Base-by-base conservation (phyloP, 352 stramenopile genomes). In the Globisporangium splendens region DNA sequence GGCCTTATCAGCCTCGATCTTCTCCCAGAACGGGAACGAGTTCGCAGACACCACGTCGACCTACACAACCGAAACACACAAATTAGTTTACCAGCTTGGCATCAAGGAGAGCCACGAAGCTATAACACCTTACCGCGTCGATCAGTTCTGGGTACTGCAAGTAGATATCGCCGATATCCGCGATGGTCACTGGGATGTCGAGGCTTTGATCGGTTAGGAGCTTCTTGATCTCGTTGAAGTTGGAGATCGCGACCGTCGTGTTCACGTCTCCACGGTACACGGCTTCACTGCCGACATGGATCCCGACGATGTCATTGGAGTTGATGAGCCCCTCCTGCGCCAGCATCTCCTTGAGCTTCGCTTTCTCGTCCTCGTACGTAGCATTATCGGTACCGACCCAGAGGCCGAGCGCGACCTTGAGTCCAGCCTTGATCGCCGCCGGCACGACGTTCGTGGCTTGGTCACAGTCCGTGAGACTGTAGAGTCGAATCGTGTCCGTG, bases 1-100 rank as follows among this genome's bases (percentile, higher is more conserved):
- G 1, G 77, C 79, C 3, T 57, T 61, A 5, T 65, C 57, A 4
- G 83, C 67, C 0, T 44, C 43, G 39, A 77, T 73, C 21, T 63
- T 63, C 54, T 92, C 77, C 82, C 82, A 90, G 59, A 89, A 89
- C 3, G 82, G 79, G 50, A 92, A 92, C 1, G 50, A 62, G 49
- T 92, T 92, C 0, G 76, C 72, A 17, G 77, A 71, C 1, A 89
- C 66, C 20, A 88, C 66, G 49, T 91, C 80, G 20, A 75, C 72
- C 0, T 63, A 79, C 0, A 74, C 55, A 8, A 75, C 53, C 3
- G 89, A 86, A 69, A 56, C 65, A 56, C 41, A 1, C 4, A 38
- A 11, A 10, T 11, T 22, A 43, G 28, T 22, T 10, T n/a, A 43
- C 14, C 20, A 54, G 49, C 41, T 54, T 39, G 44, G 18, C 17